Base-by-base conservation (phyloP, 768 basidiomycete genomes). In the Cystobasidium ongulense region DNA sequence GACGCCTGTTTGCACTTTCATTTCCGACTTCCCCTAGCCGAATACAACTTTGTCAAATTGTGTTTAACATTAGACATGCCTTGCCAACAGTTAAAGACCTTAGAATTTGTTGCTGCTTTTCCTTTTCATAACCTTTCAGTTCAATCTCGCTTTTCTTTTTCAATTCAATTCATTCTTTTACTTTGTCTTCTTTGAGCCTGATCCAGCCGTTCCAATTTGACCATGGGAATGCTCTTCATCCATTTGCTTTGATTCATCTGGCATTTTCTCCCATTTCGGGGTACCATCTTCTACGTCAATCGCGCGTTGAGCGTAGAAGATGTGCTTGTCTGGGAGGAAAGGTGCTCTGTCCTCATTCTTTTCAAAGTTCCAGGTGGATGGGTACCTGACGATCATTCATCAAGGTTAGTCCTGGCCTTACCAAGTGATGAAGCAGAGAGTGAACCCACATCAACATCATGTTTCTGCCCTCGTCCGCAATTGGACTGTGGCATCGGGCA, bases 391-490 rank as follows among this genome's bases (percentile, higher is more conserved):
- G 39, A 39, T 39, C 39, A 39, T 39, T 39, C 17, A 39, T 39
- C 8, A 39, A 39, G 17, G 39, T 39, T 17, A 39, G 39, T 39
- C 39, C 7, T 39, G 7, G 39, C 39, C 17, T 39, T 17, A 7
- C 39, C 39, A 17, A 39, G 17, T 39, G 39, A 39, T 39, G 8
- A 7, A 4, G 65, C 46, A 35, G 17, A 29, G 1, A 29, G 27
- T 43, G 52, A 23, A 59, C 54, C 21, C 21, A 71, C 68, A 71
- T 71, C 2, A 71, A 76, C 62, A 79, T 63, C 71, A 63, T 73
- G 71, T 73, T 73, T 23, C 71, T 38, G 38, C 71, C 71, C 43
- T 73, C 71, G 25, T 73, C 71, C 25, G 39, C 38, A 35, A 73
- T 63, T 7, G 71, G 71, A 27, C 33, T 43, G 39, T 73, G 57